Evolutionary conservation across 192 early-diverging fungal genomes (phyloP).

Genomic region (Helicostylum pulchrum): DNA sequence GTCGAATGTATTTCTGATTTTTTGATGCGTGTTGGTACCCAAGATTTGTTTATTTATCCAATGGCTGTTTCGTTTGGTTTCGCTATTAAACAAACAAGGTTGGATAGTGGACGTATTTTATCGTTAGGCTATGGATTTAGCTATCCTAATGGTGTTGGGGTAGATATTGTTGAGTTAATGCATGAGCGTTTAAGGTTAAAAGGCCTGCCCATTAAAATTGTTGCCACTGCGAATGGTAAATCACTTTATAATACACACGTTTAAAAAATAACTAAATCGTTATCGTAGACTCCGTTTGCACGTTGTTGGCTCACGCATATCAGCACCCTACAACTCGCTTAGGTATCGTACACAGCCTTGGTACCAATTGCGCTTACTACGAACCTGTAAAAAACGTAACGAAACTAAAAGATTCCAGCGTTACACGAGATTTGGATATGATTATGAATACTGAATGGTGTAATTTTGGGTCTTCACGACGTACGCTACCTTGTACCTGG

Average conservation of each 20-base stretch:
- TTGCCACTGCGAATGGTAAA: slow-evolving; percentile 40
- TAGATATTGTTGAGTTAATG: slow-evolving; percentile 79
- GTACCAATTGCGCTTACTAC: slow-evolving; percentile 86
- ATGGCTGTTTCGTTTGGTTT: slow-evolving; percentile 90
- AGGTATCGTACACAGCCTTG: slow-evolving; percentile 89
- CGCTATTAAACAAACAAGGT: slow-evolving; percentile 74
- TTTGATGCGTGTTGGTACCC: slow-evolving; percentile 44
- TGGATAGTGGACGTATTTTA: slow-evolving; percentile 58
- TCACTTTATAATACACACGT: background rate
- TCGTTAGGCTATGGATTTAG: slow-evolving; percentile 81
- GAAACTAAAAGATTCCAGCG: slow-evolving; percentile 21
- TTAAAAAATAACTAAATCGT: background rate
- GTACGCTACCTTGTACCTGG: slow-evolving; percentile 75
- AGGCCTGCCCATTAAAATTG: slow-evolving; percentile 63
- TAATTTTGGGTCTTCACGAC: slow-evolving; percentile 70
- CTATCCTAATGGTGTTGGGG: slow-evolving; percentile 71
- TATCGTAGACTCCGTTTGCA: slow-evolving; percentile 82
- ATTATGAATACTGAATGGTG: slow-evolving; percentile 96
- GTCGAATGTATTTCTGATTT: slow-evolving; percentile 52
- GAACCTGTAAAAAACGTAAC: slow-evolving; percentile 44
- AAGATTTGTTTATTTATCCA: slow-evolving; percentile 38
- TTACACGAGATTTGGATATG: slow-evolving; percentile 54
- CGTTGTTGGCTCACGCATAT: slow-evolving; percentile 85
- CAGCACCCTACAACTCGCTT: slow-evolving; percentile 69
- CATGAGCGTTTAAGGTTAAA: slow-evolving; percentile 69